Evolutionary conservation across 2,329 filamentous ascomycete genomes (phyloP), one percentile per base, ranked within the genome.

Genomic region (Dryadomyces quercus-mongolicae): DNA sequence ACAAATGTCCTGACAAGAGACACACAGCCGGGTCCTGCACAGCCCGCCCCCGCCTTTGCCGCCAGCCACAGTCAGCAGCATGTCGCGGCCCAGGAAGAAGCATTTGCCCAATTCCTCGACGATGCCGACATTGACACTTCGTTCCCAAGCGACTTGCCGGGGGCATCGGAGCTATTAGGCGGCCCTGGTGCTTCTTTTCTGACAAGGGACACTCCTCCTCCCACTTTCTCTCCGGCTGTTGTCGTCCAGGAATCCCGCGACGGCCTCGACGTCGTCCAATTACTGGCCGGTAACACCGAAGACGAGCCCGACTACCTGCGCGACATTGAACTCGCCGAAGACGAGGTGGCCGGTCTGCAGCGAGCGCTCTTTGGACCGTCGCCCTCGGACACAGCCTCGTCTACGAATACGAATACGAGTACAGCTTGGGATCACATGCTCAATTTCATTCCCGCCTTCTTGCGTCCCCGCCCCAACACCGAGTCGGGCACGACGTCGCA

Each of bases 381-480:
- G 56, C 64, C 55, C 40, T 51, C 48, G 44, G 52, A 44, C 15
- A 54, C 49, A 2, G 15, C 61, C 58, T 13, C 49, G 1, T 22
- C 34, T 3, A n/a, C 38, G 5, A 3, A 38, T 0, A 52, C 60
- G 4, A 44, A 58, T 2, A 49, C 58, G 6, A 44, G 58, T 2
- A 49, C 58, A 5, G 60, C 63, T 18, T 78, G 74, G 75, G 69
- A 75, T 54, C 65, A 68, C 38, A 61, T 74, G 20, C 69, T 80
- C 46, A 75, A 78, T 59, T 79, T 80, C 58, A 68, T 73, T 18
- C 76, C 77, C 0, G 64, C 69, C 16, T 76, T 71, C 57, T 55
- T 74, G 15, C 58, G 60, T 5, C 60, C 63, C 5, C 58, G 58
- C 22, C 42, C 57, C 7, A 50, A 55, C 55, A 51, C 56, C 56